These are phyloP conservation scores for Phytomonas francai DNA, from an alignment of 208 protist species.

Conservation along the genomic window DNA sequence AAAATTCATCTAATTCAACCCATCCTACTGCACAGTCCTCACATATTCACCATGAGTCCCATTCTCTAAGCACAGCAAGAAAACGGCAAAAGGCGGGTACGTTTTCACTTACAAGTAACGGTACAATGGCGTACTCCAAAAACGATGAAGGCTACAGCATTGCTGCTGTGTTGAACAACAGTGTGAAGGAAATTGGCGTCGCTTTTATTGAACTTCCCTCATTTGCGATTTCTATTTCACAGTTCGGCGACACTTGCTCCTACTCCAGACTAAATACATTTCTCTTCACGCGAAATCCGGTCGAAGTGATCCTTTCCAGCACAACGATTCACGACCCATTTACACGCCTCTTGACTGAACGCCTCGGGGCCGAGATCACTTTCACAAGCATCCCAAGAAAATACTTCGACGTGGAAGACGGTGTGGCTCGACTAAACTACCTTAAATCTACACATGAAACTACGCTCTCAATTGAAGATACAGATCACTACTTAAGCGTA, in stretches of 20 bases:
- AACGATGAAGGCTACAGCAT: slow-evolving; percentile 29
- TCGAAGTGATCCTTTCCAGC: slow-evolving; percentile 64
- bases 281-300: slow-evolving; percentile 57
- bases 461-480: slow-evolving; percentile 32
- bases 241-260: slow-evolving; percentile 67
- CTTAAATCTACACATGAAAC: slow-evolving; percentile 41
- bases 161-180: slow-evolving; percentile 68
- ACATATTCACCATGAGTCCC: not conserved
- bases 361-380: slow-evolving; percentile 46
- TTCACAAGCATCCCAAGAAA: slow-evolving; percentile 71
- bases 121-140: not conserved
- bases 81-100: not conserved
- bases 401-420: slow-evolving; percentile 58
- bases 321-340: slow-evolving; percentile 43
- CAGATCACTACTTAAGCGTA: slow-evolving; percentile 73
- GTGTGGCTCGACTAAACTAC: slow-evolving; percentile 41
- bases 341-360: slow-evolving; percentile 47
- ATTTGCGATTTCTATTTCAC: slow-evolving; percentile 49
- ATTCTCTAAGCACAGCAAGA: not conserved
- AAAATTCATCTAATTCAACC: not conserved
- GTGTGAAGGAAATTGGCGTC: slow-evolving; percentile 58
- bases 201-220: slow-evolving; percentile 58
- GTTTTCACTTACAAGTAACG: not conserved
- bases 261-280: slow-evolving; percentile 65
- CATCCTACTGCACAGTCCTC: not conserved